Evolutionary conservation across 1,139 yeast genomes (phyloP), one percentile per base, ranked within the genome.

Genomic region (Scheffersomyces parashehatae): DNA sequence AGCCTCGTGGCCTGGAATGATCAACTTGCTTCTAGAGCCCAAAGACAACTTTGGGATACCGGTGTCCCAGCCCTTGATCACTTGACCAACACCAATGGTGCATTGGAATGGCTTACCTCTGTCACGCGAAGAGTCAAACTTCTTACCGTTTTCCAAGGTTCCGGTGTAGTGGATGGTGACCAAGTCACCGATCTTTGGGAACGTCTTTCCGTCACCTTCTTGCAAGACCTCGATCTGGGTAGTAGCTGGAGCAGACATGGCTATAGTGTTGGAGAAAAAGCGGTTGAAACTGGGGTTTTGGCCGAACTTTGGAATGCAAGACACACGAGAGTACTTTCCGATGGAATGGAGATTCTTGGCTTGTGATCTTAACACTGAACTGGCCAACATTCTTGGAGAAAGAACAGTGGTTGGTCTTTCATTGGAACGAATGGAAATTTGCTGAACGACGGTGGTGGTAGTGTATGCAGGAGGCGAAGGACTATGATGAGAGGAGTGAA

Each of bases 141-240:
- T 89, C 73, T 86, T 87, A 59, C 98, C 98, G 66, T 87, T 86
- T 68, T 88, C 95, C 60, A 93, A 79, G 43, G 96, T 89, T 56
- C 99, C 99, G 43, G 88, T 86, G 81, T 93, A 93, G 75, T 93
- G 98, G 63, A 93, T 93, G 53, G 93, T 83, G 53, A 91, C 95
- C 53, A 76, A 72, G 71, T 90, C 97, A 57, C 97, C 97, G 40
- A 75, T 66, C 68, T 84, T 77, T 60, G 98, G 97, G 82, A 77
- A 90, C 60, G 83, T 85, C 66, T 76, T 78, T 53, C 95, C 96
- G 66, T 91, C 97, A 68, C 95, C 87, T 70, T 67, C 73, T 60
- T 71, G 77, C 50, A 73, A 50, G 54, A 70, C 61, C 58, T 73
- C 77, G 50, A 74, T 64, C 58, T 71, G 68, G 40, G 79, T 71